Evolutionary conservation across 176 grass and related monocot species (phyloP).

Genomic region (Zoysia japonica): DNA sequence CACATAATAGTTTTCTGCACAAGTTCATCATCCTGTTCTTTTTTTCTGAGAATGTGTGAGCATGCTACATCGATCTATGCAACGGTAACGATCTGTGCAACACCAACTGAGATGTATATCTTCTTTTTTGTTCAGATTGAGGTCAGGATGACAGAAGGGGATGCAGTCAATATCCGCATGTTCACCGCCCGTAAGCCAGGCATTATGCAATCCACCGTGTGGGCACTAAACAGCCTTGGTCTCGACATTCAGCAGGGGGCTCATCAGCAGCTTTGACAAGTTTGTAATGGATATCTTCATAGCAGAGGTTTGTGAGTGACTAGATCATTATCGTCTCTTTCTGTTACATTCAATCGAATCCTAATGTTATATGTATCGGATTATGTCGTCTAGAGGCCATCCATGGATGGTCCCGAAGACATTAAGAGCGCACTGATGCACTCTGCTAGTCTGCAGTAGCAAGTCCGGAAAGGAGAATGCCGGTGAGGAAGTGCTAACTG

Average conservation of each 20-base stretch:
- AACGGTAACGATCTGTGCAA: not conserved
- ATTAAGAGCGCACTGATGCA: slow-evolving; percentile 81
- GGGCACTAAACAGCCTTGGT: slow-evolving; percentile 64
- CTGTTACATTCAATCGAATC: not conserved
- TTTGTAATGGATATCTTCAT: slow-evolving; percentile 80
- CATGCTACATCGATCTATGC: not conserved
- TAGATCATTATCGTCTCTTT: not conserved
- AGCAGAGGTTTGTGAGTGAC: slow-evolving; percentile 57
- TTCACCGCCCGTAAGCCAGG: slow-evolving; percentile 66
- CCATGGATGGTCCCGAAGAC: slow-evolving; percentile 66
- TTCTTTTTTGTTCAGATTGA: slow-evolving; percentile 54
- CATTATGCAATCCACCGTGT: slow-evolving; percentile 65
- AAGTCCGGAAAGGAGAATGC: not conserved
- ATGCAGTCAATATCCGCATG: slow-evolving; percentile 86
- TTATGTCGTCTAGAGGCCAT: slow-evolving; percentile 65
- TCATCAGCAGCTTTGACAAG: slow-evolving; percentile 74
- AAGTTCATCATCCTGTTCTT: not conserved
- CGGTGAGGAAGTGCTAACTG: not conserved
- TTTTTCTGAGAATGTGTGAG: slow-evolving; percentile 20
- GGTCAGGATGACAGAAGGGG: slow-evolving; percentile 70
- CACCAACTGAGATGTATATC: not conserved
- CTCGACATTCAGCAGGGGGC: slow-evolving; percentile 72
- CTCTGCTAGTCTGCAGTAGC: slow-evolving; percentile 53
- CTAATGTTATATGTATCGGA: slow-evolving; percentile 15
- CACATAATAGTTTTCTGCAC: slow-evolving; percentile 1